Conservation (phyloP, 1,284 basidiomycete species). For the Pseudozyma hubeiensis region DNA sequence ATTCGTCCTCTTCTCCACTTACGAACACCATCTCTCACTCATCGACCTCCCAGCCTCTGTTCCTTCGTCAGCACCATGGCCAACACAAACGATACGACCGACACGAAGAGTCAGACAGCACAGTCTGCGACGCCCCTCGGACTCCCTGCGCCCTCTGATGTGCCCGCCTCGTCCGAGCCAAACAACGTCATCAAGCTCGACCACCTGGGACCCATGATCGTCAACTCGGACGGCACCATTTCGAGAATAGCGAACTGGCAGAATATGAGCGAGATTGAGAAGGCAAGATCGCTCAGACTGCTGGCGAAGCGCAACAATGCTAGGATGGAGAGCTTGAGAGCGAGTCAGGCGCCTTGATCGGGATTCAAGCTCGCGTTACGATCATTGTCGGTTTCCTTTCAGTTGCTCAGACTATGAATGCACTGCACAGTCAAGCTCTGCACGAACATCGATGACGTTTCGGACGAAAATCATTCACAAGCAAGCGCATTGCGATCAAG, state of each 20-base stretch:
- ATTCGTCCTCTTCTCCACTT: background rate
- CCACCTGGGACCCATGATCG: slow-evolving; percentile 58
- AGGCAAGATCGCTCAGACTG: slow-evolving; percentile 50
- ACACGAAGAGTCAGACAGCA: background rate
- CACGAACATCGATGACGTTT: no score
- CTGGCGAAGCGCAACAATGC: slow-evolving; percentile 58
- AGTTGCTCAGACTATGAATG: no score
- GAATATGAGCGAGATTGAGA: slow-evolving; percentile 51
- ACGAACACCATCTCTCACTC: background rate
- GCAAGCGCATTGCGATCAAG: background rate
- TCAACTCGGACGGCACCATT: slow-evolving; percentile 61
- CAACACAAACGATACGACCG: slow-evolving; percentile 6
- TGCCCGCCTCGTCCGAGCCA: slow-evolving; percentile 9
- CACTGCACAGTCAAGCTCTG: background rate
- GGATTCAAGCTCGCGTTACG: background rate
- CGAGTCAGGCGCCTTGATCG: background rate
- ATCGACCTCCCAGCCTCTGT: background rate
- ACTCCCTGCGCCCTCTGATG: slow-evolving; percentile 45
- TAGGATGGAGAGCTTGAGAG: slow-evolving; percentile 39
- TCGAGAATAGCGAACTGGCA: slow-evolving; percentile 60
- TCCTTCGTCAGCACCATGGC: slow-evolving; percentile 11
- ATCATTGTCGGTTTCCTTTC: background rate
- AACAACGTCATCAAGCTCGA: slow-evolving; percentile 56
- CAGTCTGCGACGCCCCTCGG: slow-evolving; percentile 21
- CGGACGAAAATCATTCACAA: no score